A percentile compares a stretch with the other conserved stretches of the same genome.
Evolutionary conservation across 352 stramenopile species (phyloP).

Genomic region (Thalassiosira pacifica): DNA sequence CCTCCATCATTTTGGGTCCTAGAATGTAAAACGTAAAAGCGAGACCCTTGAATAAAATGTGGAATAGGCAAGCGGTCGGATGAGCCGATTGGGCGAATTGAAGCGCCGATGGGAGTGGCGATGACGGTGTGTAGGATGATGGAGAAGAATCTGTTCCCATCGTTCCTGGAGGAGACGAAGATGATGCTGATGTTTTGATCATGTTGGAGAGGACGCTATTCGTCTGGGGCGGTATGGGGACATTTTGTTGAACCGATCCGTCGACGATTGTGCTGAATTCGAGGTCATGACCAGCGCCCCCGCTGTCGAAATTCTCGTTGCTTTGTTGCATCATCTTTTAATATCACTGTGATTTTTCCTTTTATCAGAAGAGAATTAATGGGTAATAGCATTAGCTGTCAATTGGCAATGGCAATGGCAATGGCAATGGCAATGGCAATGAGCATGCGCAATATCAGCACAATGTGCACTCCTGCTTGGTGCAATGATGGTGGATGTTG

Average conservation of each 20-base stretch:
- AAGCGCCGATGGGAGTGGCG: conserved; percentile 17
- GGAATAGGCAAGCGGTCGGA: conserved; percentile 94
- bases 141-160: neutral
- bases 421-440: too few species aligned
- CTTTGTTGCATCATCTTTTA: conserved; percentile 45
- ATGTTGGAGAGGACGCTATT: conserved; percentile 63
- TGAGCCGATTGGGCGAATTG: conserved; percentile 87
- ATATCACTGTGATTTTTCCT: too few species aligned
- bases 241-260: conserved; percentile 53
- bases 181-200: conserved; percentile 26
- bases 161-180: neutral
- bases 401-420: too few species aligned
- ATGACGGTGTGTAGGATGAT: conserved; percentile 28
- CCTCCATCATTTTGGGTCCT: conserved; percentile 76
- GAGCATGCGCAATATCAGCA: too few species aligned
- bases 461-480: too few species aligned
- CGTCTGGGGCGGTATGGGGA: conserved; percentile 55
- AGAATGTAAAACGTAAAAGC: conserved; percentile 96
- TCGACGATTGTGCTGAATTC: conserved; percentile 60
- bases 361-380: too few species aligned
- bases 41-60: conserved; percentile 96
- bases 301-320: conserved; percentile 27
- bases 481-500: too few species aligned
- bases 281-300: conserved; percentile 37
- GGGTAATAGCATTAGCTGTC: too few species aligned